Conservation (phyloP, 768 basidiomycete species). For the Stropharia rugosoannulata region DNA sequence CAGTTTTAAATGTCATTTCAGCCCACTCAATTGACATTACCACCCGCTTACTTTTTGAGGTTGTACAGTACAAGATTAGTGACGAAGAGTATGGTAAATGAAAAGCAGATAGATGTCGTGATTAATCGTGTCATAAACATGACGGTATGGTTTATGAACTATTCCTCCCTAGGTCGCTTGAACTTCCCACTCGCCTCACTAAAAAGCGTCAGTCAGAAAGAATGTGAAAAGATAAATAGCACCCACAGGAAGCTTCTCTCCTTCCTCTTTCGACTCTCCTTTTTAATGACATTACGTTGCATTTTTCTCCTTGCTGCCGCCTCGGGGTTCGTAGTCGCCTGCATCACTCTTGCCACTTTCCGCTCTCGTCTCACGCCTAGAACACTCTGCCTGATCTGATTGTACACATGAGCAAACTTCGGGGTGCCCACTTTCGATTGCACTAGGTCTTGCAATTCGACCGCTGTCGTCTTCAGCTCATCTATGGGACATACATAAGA, state of each 20-base stretch:
- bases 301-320: constrained; percentile 73
- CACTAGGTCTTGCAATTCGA: constrained; percentile 85
- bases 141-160: not conserved
- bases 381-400: constrained; percentile 72
- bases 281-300: constrained; percentile 73
- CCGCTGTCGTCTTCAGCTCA: constrained; percentile 76
- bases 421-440: constrained; percentile 88
- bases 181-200: constrained; percentile 51
- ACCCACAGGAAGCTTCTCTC: constrained; percentile 17
- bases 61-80: no score
- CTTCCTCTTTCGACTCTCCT: constrained; percentile 85
- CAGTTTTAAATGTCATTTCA: no score
- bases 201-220: not conserved
- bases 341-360: constrained; percentile 54
- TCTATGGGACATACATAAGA: not conserved
- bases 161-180: constrained; percentile 43
- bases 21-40: no score
- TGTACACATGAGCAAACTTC: constrained; percentile 78
- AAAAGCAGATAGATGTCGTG: no score
- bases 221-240: constrained; percentile 1
- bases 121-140: no score
- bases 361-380: constrained; percentile 70
- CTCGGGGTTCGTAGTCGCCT: constrained; percentile 72
- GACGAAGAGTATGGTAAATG: no score
- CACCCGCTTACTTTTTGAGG: no score